Base-by-base conservation (phyloP, 306 rosid genomes). In the Crataegus laevigata region DNA sequence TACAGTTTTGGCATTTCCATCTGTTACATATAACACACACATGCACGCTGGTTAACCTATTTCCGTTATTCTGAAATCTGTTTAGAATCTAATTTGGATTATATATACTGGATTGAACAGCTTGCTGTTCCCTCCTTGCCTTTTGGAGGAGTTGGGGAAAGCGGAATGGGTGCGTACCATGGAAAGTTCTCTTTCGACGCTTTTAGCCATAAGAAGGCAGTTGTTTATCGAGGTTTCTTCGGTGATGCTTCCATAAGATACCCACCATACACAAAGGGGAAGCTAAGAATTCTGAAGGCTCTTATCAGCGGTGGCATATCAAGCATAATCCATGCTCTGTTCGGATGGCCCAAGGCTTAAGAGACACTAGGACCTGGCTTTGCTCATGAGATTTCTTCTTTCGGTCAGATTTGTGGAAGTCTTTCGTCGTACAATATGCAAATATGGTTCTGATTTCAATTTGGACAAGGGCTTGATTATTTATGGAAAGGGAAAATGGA, bases 121-220 rank as follows among this genome's bases (percentile, higher is more conserved):
- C 98, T 92, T 62, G 87, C 97, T 2, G 84, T 86, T 76, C 76
- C 79, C 64, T 76, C 92, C 79, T 77, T 96, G 64, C 99, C 99
- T 24, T 96, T 96, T 82, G 99, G 99, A 51, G 99, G 99, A 85
- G 97, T 96, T 68, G 98, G 96, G 76, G 99, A 96, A 70, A 96
- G 99, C 78, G 99, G 99, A 82, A 76, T 89, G 79, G 99, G 99
- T 72, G 73, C 98, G 68, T 92, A 92, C 84, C 99, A 96, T 70
- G 99, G 99, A 60, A 96, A 96, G 77, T 96, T 92, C 82, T 92
- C 99, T 10, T 96, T 96, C 63, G 99, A 96, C 68, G 90, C 96
- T 40, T 92, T 96, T 73, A 92, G 90, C 86, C 99, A 96, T 81
- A 92, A 96, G 85, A 96, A 96, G 77, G 97, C 90, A 30, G 98